Percentiles rank a stretch among this genome's conserved stretches.
Evolutionary conservation across 83 land plant species (phyloP).

Genomic region (Picea abies): DNA sequence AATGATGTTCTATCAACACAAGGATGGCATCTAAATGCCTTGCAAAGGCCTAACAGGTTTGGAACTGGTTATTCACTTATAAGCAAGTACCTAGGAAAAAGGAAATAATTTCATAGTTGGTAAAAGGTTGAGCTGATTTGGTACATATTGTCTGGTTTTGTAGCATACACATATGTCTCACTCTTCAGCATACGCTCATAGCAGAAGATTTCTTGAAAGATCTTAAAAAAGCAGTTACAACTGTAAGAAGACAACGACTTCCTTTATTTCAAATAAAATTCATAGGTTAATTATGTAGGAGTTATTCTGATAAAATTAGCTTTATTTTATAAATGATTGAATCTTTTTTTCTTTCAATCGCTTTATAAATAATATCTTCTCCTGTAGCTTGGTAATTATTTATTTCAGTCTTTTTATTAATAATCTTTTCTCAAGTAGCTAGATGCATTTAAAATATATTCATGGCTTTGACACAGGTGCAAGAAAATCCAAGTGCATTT

Average conservation of each 20-base stretch:
- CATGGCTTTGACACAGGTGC: constrained; percentile 55
- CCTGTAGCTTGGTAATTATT: background rate
- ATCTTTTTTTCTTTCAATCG: background rate
- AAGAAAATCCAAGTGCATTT: constrained; percentile 78
- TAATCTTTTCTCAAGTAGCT: background rate
- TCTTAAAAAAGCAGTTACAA: constrained; percentile 59
- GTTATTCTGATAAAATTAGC: background rate
- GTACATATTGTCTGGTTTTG: constrained; percentile 17
- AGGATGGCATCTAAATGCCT: constrained; percentile 98
- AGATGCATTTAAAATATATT: background rate
- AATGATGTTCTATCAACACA: constrained; percentile 82
- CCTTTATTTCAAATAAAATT: background rate
- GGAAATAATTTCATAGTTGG: background rate
- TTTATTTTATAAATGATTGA: constrained; percentile 9
- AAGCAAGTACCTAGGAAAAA: background rate
- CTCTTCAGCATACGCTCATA: constrained; percentile 84
- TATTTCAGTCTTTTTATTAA: constrained; percentile 1
- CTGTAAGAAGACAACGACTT: constrained; percentile 38
- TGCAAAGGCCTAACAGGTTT: constrained; percentile 96
- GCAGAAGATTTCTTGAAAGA: constrained; percentile 81
- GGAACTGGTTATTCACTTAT: background rate
- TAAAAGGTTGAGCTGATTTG: background rate
- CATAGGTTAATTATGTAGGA: background rate
- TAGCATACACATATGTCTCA: constrained; percentile 96
- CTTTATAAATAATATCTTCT: background rate